Percentiles rank a stretch among this genome's conserved stretches.
These are phyloP conservation scores for Cladosporium sp. DNA, from an alignment of 2,329 filamentous ascomycete genomes.

Conservation along the genomic window DNA sequence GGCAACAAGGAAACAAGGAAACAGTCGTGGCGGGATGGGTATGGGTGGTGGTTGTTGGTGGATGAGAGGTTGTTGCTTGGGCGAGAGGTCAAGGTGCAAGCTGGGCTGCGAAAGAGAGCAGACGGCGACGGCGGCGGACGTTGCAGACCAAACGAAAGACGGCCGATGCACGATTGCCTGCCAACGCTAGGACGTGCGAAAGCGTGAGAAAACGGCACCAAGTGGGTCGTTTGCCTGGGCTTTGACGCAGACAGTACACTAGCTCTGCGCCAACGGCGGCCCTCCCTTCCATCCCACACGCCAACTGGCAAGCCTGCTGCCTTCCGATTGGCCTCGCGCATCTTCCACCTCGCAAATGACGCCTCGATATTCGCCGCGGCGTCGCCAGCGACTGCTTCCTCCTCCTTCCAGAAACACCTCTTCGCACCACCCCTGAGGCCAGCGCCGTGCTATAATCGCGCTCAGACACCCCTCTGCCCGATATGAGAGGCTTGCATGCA, in stretches of 20 bases:
- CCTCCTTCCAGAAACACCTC: constrained; percentile 4
- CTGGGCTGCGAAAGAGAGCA: constrained; percentile 8
- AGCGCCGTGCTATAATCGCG: neutral
- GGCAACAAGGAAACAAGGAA: constrained; percentile 16
- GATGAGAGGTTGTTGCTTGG: constrained; percentile 1
- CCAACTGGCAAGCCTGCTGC: too few species aligned
- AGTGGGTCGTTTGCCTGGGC: neutral
- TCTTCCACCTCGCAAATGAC: constrained; percentile 1
- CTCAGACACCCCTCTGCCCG: neutral
- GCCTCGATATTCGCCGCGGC: constrained; percentile 5
- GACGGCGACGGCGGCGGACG: neutral
- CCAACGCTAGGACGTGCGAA: neutral
- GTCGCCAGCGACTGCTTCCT: neutral
- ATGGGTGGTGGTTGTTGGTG: constrained; percentile 23
- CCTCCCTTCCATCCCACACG: too few species aligned
- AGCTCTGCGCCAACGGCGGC: neutral
- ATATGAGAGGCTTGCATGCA: neutral
- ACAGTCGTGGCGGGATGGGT: constrained; percentile 12
- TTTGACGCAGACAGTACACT: constrained; percentile 14
- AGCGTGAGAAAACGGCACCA: neutral
- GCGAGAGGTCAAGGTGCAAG: constrained; percentile 3
- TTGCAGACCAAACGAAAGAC: neutral
- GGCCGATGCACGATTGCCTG: neutral
- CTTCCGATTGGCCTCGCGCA: neutral
- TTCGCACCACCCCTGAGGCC: constrained; percentile 17